Evolutionary conservation across 306 rosid species (phyloP).

Genomic region (Betula pendula): DNA sequence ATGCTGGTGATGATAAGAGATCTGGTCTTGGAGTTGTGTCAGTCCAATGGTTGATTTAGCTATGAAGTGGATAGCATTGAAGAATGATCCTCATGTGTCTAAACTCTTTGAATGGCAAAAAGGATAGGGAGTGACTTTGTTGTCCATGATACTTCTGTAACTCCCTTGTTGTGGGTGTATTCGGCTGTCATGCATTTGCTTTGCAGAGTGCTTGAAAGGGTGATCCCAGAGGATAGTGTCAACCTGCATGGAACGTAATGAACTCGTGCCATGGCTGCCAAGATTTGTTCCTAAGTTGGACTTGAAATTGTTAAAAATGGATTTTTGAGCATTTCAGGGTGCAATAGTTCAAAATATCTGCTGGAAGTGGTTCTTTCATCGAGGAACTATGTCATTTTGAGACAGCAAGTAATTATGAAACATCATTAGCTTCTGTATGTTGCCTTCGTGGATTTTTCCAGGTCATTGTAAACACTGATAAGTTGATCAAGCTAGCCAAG

Average conservation of each 20-base stretch:
- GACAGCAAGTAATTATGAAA: slow-evolving; percentile 62
- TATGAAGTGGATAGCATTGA: slow-evolving; percentile 73
- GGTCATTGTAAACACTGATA: slow-evolving; percentile 49
- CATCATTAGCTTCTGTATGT: slow-evolving; percentile 74
- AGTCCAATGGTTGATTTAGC: slow-evolving; percentile 90
- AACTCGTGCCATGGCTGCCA: slow-evolving; percentile 82
- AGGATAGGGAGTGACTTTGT: slow-evolving; percentile 30
- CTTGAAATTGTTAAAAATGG: slow-evolving; percentile 66
- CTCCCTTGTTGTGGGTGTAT: slow-evolving; percentile 77
- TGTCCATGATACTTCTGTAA: slow-evolving; percentile 33
- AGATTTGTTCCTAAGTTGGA: slow-evolving; percentile 87
- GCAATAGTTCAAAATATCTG: slow-evolving; percentile 34
- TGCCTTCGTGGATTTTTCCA: slow-evolving; percentile 68
- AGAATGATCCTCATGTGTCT: slow-evolving; percentile 51
- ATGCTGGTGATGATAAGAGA: slow-evolving; percentile 49
- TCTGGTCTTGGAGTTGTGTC: slow-evolving; percentile 92
- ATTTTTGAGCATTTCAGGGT: slow-evolving; percentile 45
- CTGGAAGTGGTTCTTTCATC: slow-evolving; percentile 54
- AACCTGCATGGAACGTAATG: slow-evolving; percentile 38
- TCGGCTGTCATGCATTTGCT: slow-evolving; percentile 74
- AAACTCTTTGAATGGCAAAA: slow-evolving; percentile 47
- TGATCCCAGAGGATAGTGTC: slow-evolving; percentile 53
- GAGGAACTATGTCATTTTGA: slow-evolving; percentile 56
- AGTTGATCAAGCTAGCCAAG: slow-evolving; percentile 64
- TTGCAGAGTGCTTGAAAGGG: slow-evolving; percentile 63